These are phyloP conservation scores for Macrophomina tecta DNA, from an alignment of 2,329 filamentous ascomycete genomes.

Conservation along the genomic window DNA sequence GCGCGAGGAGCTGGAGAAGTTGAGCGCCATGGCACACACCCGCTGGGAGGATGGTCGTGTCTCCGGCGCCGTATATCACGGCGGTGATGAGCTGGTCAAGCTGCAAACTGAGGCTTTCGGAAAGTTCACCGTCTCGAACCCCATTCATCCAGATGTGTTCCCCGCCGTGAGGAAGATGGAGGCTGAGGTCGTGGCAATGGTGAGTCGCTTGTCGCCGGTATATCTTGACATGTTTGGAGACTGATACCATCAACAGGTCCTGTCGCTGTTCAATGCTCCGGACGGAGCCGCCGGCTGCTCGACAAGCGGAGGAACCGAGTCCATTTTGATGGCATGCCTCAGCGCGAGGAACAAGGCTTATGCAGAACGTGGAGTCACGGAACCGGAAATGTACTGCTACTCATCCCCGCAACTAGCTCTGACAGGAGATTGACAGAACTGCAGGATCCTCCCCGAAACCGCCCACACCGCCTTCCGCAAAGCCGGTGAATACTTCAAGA, in stretches of 20 bases:
- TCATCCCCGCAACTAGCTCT: not conserved
- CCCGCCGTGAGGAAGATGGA: slow-evolving; percentile 99
- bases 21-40: slow-evolving; percentile 89
- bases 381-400: slow-evolving; percentile 83
- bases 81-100: slow-evolving; percentile 78
- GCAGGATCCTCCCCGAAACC: slow-evolving; percentile 88
- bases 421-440: slow-evolving; percentile 27
- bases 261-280: slow-evolving; percentile 88
- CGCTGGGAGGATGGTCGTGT: slow-evolving; percentile 96
- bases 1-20: slow-evolving; percentile 75
- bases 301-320: slow-evolving; percentile 93
- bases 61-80: slow-evolving; percentile 95
- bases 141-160: slow-evolving; percentile 97
- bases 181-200: slow-evolving; percentile 96
- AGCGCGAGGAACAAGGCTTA: slow-evolving; percentile 89
- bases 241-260: slow-evolving; percentile 50
- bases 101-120: slow-evolving; percentile 93
- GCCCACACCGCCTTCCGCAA: slow-evolving; percentile 97
- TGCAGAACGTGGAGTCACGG: slow-evolving; percentile 81
- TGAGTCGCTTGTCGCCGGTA: slow-evolving; percentile 46
- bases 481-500: slow-evolving; percentile 93
- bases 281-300: slow-evolving; percentile 84
- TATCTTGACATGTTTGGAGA: not conserved
- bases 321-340: slow-evolving; percentile 93
- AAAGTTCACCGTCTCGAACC: slow-evolving; percentile 93